A percentile compares a stretch with the other conserved stretches of the same genome.
Conservation (phyloP, 2,329 filamentous ascomycete genomes). For the Colletotrichum noveboracense region DNA sequence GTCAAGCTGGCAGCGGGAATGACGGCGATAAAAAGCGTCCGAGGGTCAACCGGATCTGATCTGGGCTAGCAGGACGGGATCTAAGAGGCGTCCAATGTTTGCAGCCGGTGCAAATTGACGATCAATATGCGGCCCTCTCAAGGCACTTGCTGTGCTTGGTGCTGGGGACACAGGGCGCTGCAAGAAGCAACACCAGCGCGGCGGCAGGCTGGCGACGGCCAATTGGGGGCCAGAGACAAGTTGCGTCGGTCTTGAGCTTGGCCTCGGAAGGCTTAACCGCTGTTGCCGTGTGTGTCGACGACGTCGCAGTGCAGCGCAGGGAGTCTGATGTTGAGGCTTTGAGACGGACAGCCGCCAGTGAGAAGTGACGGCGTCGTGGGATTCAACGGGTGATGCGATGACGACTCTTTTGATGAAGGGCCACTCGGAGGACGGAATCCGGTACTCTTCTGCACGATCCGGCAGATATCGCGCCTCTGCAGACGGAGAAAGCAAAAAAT, state of each 20-base stretch:
- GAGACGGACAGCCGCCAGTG: not conserved
- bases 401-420: not conserved
- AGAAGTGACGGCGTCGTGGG: not conserved
- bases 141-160: not conserved
- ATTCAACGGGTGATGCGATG: not conserved
- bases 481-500: not conserved
- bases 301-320: not conserved
- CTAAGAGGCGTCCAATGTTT: conserved; percentile 22
- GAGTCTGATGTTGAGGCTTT: conserved; percentile 4
- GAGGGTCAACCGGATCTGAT: conserved; percentile 9
- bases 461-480: not conserved
- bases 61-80: conserved; percentile 10
- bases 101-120: conserved; percentile 19
- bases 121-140: conserved; percentile 7
- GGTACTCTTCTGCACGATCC: not conserved
- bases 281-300: not conserved
- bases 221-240: not conserved
- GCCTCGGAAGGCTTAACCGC: not conserved
- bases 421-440: not conserved
- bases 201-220: not conserved
- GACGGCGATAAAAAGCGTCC: not conserved
- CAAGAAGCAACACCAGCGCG: conserved; percentile 1
- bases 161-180: not conserved
- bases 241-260: not conserved
- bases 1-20: conserved; percentile 1